A percentile compares a stretch with the other conserved stretches of the same genome.
Evolutionary conservation across 768 basidiomycete species (phyloP).

Genomic region (Amylocystis lapponica): DNA sequence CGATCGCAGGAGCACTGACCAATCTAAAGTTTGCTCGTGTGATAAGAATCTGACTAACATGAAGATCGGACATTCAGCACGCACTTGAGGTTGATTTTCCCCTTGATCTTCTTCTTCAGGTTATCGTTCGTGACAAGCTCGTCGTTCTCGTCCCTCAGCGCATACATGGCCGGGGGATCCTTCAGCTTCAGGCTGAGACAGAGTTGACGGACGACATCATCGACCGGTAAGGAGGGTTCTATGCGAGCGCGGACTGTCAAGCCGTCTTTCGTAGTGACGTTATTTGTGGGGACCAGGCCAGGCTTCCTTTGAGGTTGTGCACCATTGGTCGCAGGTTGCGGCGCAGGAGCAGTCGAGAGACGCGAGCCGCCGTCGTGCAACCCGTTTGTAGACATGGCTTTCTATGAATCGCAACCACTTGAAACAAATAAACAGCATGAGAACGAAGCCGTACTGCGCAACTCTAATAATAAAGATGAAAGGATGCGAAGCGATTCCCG

Average conservation of each 20-base stretch:
- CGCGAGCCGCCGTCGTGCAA: slow-evolving; percentile 6
- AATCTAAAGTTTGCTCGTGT: too few relatives aligned
- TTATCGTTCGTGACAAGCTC: slow-evolving; percentile 88
- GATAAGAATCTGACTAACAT: too few relatives aligned
- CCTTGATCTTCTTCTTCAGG: slow-evolving; percentile 73
- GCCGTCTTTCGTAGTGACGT: slow-evolving; percentile 72
- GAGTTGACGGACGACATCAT: slow-evolving; percentile 80
- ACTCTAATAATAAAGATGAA: neutral
- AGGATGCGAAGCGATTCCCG: neutral
- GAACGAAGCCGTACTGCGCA: neutral
- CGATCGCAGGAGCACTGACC: too few relatives aligned
- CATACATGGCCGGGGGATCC: slow-evolving; percentile 66
- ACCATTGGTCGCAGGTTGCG: slow-evolving; percentile 8
- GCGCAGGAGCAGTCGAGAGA: slow-evolving; percentile 1
- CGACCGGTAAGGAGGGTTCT: slow-evolving; percentile 76
- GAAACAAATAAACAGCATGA: neutral
- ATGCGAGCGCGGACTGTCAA: slow-evolving; percentile 76
- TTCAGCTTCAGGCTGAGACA: slow-evolving; percentile 77
- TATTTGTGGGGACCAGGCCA: slow-evolving; percentile 75
- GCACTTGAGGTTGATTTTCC: slow-evolving; percentile 74
- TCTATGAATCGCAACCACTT: neutral
- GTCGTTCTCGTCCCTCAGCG: slow-evolving; percentile 76
- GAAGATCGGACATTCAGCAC: too few relatives aligned
- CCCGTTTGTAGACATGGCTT: slow-evolving; percentile 9
- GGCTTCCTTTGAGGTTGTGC: slow-evolving; percentile 11